These are phyloP conservation scores for Pseudocercospora ulei DNA, from an alignment of 2,329 filamentous ascomycete genomes.

Conservation along the genomic window DNA sequence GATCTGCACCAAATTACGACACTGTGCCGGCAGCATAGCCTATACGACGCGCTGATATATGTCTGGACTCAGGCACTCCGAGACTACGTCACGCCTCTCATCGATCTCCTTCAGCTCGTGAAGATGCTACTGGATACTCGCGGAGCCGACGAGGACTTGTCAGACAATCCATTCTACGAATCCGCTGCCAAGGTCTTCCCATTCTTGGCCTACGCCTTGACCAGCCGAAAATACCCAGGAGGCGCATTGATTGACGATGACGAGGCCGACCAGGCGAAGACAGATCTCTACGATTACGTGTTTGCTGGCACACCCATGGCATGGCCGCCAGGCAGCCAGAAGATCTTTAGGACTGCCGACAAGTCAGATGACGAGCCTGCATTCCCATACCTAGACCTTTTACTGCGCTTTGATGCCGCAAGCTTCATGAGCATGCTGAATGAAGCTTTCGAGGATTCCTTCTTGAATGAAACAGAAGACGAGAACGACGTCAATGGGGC, in stretches of 20 bases:
- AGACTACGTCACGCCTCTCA: constrained; percentile 84
- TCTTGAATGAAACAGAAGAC: constrained; percentile 64
- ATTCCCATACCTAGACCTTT: constrained; percentile 73
- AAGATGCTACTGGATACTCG: constrained; percentile 46
- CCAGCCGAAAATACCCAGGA: constrained; percentile 82
- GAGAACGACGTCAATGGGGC: constrained; percentile 33
- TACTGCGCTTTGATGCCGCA: constrained; percentile 78
- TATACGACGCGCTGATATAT: constrained; percentile 93
- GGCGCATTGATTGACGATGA: constrained; percentile 63
- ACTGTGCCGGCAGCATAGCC: constrained; percentile 78
- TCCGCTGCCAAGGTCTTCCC: constrained; percentile 87
- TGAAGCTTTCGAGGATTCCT: constrained; percentile 91
- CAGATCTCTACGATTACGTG: constrained; percentile 82
- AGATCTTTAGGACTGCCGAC: constrained; percentile 51
- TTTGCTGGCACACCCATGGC: constrained; percentile 72
- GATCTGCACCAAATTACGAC: constrained; percentile 88
- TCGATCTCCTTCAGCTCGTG: constrained; percentile 63
- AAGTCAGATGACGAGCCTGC: constrained; percentile 55
- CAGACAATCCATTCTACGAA: constrained; percentile 43
- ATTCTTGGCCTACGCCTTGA: constrained; percentile 84
- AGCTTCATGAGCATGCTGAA: constrained; percentile 93
- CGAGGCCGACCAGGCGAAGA: constrained; percentile 67
- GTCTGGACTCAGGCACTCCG: constrained; percentile 87
- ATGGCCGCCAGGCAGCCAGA: constrained; percentile 60
- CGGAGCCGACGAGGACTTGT: constrained; percentile 47